These are phyloP conservation scores for Epicoccum sorghinum DNA, from an alignment of 2,329 filamentous ascomycete species.

Conservation along the genomic window DNA sequence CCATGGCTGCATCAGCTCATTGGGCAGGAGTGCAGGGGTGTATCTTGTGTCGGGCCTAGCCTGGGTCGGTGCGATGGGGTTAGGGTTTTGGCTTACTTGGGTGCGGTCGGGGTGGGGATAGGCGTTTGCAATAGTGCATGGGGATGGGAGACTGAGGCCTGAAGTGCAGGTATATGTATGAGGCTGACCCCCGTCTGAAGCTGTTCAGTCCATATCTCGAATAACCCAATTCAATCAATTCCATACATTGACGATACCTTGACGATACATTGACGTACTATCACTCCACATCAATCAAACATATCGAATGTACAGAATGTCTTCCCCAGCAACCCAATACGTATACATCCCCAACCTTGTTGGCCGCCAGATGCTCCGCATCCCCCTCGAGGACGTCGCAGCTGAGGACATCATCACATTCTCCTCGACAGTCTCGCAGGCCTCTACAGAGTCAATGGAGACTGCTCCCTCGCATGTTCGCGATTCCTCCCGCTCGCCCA, in stretches of 20 bases:
- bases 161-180: slow-evolving; percentile 15
- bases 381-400: slow-evolving; percentile 36
- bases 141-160: slow-evolving; percentile 10
- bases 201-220: slow-evolving; percentile 9
- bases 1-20: slow-evolving; percentile 9
- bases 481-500: slow-evolving; percentile 34
- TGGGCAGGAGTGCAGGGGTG: slow-evolving; percentile 22
- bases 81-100: slow-evolving; percentile 25
- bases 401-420: slow-evolving; percentile 22
- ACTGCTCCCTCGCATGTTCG: slow-evolving; percentile 25
- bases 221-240: slow-evolving; percentile 9
- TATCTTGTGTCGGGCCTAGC: slow-evolving; percentile 7
- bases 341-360: slow-evolving; percentile 49
- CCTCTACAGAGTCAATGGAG: slow-evolving; percentile 21
- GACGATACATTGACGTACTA: slow-evolving; percentile 4
- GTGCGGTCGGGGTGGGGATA: slow-evolving; percentile 14
- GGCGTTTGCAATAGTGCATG: slow-evolving; percentile 20
- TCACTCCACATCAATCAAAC: slow-evolving; percentile 5
- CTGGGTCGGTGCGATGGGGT: slow-evolving; percentile 19
- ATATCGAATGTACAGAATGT: slow-evolving; percentile 31
- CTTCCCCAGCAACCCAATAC: slow-evolving; percentile 38
- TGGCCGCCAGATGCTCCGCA: slow-evolving; percentile 46
- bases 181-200: slow-evolving; percentile 9
- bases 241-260: neutral
- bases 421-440: slow-evolving; percentile 19